Evolutionary conservation across 306 rosid genomes (phyloP).

Genomic region (Delonix regia): DNA sequence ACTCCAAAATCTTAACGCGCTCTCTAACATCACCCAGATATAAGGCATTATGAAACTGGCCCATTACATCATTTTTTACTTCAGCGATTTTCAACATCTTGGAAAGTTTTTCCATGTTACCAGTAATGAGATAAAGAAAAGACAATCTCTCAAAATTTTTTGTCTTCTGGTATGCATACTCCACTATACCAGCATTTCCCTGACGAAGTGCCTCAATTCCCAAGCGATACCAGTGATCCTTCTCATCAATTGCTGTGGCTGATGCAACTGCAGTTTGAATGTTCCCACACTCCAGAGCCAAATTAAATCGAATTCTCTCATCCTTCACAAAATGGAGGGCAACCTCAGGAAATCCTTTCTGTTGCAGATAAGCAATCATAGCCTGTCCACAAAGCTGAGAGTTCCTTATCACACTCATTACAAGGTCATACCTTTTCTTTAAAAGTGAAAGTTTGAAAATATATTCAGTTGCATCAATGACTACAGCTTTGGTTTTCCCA

Average conservation of each 20-base stretch:
- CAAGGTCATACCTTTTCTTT: slow-evolving; percentile 81
- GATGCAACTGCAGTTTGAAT: slow-evolving; percentile 92
- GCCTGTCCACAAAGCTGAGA: slow-evolving; percentile 97
- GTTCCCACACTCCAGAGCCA: slow-evolving; percentile 94
- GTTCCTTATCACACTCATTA: slow-evolving; percentile 87
- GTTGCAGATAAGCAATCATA: slow-evolving; percentile 91
- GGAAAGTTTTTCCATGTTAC: slow-evolving; percentile 76
- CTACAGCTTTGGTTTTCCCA: slow-evolving; percentile 75
- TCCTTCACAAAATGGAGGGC: slow-evolving; percentile 97
- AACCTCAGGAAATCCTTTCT: slow-evolving; percentile 94
- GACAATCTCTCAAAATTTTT: slow-evolving; percentile 88
- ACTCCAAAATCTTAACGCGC: slow-evolving; percentile 87
- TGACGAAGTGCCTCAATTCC: slow-evolving; percentile 97
- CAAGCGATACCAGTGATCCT: slow-evolving; percentile 89
- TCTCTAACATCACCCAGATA: slow-evolving; percentile 83
- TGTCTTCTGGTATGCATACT: slow-evolving; percentile 94
- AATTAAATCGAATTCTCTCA: slow-evolving; percentile 82
- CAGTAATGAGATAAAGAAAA: slow-evolving; percentile 85
- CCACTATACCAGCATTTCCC: slow-evolving; percentile 91
- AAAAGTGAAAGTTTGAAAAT: slow-evolving; percentile 79
- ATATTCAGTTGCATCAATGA: slow-evolving; percentile 85
- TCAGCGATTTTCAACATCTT: slow-evolving; percentile 97
- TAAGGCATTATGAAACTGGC: slow-evolving; percentile 90
- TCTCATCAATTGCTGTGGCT: slow-evolving; percentile 89
- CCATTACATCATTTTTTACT: slow-evolving; percentile 95